Conservation (phyloP, 2,329 filamentous ascomycete genomes). For the Botryosphaeria dothidea region DNA sequence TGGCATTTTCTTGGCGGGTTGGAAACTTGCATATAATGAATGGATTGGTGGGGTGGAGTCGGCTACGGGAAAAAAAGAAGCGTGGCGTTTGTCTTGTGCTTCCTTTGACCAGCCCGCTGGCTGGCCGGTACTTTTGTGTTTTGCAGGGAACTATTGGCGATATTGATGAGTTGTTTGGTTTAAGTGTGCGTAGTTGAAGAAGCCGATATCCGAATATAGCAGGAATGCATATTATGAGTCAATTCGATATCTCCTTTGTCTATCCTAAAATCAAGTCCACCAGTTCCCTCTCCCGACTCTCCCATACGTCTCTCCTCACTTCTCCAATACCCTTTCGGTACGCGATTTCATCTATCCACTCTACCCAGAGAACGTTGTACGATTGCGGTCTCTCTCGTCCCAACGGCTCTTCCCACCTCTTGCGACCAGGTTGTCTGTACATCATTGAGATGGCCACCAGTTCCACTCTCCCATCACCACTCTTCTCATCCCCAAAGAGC, state of each 20-base stretch:
- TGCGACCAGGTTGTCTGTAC: not conserved
- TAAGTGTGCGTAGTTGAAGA: no score
- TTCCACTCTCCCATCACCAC: not conserved
- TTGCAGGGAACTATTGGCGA: no score
- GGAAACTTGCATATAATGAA: not conserved
- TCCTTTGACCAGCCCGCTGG: not conserved
- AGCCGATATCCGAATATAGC: no score
- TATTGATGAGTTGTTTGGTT: no score
- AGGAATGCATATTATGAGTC: not conserved
- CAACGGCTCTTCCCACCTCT: not conserved
- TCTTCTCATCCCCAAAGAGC: not conserved
- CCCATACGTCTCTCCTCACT: not conserved
- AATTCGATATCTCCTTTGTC: no score
- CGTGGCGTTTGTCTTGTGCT: not conserved
- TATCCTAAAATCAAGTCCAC: not conserved
- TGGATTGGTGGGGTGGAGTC: not conserved
- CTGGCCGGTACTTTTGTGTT: not conserved
- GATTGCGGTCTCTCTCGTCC: not conserved
- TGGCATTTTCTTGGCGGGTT: not conserved
- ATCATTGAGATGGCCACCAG: not conserved
- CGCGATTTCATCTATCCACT: not conserved
- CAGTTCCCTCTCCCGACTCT: not conserved
- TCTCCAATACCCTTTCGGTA: not conserved
- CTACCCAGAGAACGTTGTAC: not conserved
- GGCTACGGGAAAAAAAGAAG: not conserved